Evolutionary conservation across 2,329 filamentous ascomycete species (phyloP).

Genomic region (Claviceps arundinis): DNA sequence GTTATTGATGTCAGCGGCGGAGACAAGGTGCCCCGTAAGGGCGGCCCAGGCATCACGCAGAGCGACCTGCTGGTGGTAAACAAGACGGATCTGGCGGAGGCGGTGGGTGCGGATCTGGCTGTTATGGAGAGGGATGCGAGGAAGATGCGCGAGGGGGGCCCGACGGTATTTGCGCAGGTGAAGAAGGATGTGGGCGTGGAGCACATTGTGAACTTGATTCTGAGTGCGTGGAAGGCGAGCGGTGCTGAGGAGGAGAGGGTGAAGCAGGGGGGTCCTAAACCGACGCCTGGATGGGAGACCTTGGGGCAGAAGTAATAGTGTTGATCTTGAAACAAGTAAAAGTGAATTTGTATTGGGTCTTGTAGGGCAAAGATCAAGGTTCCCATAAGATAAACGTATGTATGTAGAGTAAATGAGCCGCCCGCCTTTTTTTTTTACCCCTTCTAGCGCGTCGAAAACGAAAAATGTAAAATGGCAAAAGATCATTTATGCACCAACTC

Average conservation of each 20-base stretch:
- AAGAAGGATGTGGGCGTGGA: slow-evolving; percentile 79
- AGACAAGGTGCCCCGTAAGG: slow-evolving; percentile 93
- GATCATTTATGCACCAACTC: no score
- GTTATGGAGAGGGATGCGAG: slow-evolving; percentile 93
- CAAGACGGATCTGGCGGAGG: slow-evolving; percentile 88
- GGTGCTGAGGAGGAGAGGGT: slow-evolving; percentile 55
- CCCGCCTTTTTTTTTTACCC: no score
- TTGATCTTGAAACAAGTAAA: not conserved
- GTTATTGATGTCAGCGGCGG: slow-evolving; percentile 95
- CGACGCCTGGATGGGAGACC: slow-evolving; percentile 41
- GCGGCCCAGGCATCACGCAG: slow-evolving; percentile 92
- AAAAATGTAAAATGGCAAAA: no score
- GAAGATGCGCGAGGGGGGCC: slow-evolving; percentile 90
- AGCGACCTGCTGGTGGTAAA: slow-evolving; percentile 89
- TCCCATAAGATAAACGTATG: no score
- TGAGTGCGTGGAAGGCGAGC: slow-evolving; percentile 86
- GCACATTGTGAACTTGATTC: slow-evolving; percentile 74
- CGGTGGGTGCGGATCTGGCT: slow-evolving; percentile 75
- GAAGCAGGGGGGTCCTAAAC: slow-evolving; percentile 40
- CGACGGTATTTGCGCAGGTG: slow-evolving; percentile 94
- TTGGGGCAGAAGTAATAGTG: slow-evolving; percentile 15
- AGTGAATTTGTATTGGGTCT: not conserved
- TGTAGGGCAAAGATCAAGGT: not conserved
- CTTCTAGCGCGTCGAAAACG: no score
- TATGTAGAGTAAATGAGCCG: no score